These are phyloP conservation scores for Phalaenopsis equestris DNA, from an alignment of 106 monocot genomes.

Conservation along the genomic window DNA sequence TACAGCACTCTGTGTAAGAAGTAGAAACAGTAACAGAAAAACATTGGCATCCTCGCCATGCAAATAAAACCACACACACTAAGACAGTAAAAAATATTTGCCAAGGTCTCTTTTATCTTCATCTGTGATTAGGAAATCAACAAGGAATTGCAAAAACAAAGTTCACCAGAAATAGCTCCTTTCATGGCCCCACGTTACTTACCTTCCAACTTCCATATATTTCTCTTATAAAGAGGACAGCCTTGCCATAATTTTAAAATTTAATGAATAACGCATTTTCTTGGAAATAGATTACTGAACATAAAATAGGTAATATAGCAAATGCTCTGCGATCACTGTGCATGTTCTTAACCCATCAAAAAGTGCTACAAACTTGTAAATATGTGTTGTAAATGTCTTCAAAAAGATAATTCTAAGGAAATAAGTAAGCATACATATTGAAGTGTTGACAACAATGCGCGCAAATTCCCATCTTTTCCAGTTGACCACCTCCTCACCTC, in stretches of 20 bases:
- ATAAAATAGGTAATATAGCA: neutral
- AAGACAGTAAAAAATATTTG: too few relatives aligned
- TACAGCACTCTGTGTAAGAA: too few relatives aligned
- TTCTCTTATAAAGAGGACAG: neutral
- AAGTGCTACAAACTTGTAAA: neutral
- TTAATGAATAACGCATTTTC: neutral
- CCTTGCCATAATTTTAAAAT: neutral
- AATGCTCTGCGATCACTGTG: neutral
- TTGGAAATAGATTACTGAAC: neutral
- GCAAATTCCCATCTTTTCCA: slow-evolving; percentile 87
- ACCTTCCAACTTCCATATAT: too few relatives aligned
- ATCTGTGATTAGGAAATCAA: too few relatives aligned
- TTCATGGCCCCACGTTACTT: too few relatives aligned
- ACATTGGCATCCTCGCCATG: too few relatives aligned
- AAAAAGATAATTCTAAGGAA: neutral
- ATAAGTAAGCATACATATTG: slow-evolving; percentile 56
- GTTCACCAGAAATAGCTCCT: too few relatives aligned
- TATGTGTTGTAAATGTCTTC: neutral
- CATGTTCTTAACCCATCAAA: neutral
- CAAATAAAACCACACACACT: too few relatives aligned
- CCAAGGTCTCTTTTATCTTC: too few relatives aligned
- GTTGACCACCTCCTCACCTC: slow-evolving; percentile 76
- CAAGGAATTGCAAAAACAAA: too few relatives aligned
- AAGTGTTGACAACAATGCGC: slow-evolving; percentile 77
- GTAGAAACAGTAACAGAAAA: too few relatives aligned